Evolutionary conservation across 2,329 filamentous ascomycete species (phyloP), one percentile per base, ranked within the genome.

Genomic region (Colletotrichum phormii): DNA sequence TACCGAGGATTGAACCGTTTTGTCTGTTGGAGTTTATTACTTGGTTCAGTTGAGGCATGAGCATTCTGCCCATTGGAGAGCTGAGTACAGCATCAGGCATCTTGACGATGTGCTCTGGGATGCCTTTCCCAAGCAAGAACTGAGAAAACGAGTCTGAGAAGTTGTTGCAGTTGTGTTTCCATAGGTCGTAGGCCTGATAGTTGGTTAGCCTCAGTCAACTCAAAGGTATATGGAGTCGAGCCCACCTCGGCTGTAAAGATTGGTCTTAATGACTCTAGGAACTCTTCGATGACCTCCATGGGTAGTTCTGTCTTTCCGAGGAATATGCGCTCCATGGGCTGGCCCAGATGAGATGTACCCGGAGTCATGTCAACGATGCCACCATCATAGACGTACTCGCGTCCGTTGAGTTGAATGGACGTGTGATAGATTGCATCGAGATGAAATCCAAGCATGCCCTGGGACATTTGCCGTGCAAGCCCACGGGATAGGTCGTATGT

Each of bases 401-500:
- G 89, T n/a, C 92, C 92, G 64, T 91, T 89, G 51, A 98, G 87
- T 54, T 98, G 92, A 66, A 99, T 91, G 0, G 95, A 94, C 0
- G 97, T 98, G 81, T 99, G 97, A 77, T 98, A 98, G 65, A 99
- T 91, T 66, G 97, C 97, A 81, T 98, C 96, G 62, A 98, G 94
- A 64, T 89, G 85, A 75, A 90, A 88, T 18, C 88, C 84, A 11
- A 91, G 81, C 67, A 87, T 76, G 73, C 85, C 82, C 84, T 84
- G 81, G 22, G 88, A 90, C 84, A 90, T 84, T 75, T 90, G 84
- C 11, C 86, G 84, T 15, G 89, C 89, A 54, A 91, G 77, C 24
- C 89, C 89, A n/a, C 81, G 82, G 1, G 94, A 95, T 60, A 96
- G 87, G 83, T 96, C 94, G 78, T 96, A 96, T 49, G 95, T 88